Conservation (phyloP, 1,284 basidiomycete genomes). For the Porodaedalea pini region DNA sequence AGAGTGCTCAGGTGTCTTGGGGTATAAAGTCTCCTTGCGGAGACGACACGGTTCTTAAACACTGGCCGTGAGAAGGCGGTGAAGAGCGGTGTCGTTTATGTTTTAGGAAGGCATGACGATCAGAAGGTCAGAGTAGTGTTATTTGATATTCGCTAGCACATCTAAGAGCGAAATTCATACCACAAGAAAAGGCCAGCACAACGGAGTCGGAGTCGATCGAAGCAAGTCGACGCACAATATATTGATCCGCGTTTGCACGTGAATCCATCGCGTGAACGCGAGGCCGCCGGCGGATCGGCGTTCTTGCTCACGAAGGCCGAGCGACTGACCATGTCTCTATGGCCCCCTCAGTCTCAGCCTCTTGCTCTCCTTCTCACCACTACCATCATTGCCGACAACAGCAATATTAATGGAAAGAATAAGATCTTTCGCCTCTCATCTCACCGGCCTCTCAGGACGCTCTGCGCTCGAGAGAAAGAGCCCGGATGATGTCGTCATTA, state of each 20-base stretch:
- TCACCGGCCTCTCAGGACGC: slow-evolving; percentile 43
- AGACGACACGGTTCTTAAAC: background rate
- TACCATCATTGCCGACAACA: slow-evolving; percentile 23
- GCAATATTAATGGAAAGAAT: slow-evolving; percentile 46
- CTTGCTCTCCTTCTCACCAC: background rate
- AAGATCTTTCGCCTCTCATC: slow-evolving; percentile 61
- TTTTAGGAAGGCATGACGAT: background rate
- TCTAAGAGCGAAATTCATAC: too few relatives aligned
- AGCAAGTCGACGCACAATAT: too few relatives aligned
- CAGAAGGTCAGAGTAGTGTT: too few relatives aligned
- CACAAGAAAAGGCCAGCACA: too few relatives aligned
- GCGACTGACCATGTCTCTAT: background rate
- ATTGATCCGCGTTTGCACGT: too few relatives aligned
- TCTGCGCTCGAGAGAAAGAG: slow-evolving; percentile 51
- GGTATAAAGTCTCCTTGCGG: background rate
- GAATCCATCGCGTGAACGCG: too few relatives aligned
- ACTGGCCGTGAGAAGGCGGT: background rate
- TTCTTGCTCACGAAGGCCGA: background rate
- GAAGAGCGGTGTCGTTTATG: background rate
- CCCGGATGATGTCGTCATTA: slow-evolving; percentile 76
- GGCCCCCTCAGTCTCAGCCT: background rate
- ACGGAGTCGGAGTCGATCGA: too few relatives aligned
- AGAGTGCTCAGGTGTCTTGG: background rate
- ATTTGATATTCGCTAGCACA: too few relatives aligned
- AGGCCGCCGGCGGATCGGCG: too few relatives aligned